These are phyloP conservation scores for Irpex sp. DNA, from an alignment of 1,284 basidiomycete species.

Conservation along the genomic window DNA sequence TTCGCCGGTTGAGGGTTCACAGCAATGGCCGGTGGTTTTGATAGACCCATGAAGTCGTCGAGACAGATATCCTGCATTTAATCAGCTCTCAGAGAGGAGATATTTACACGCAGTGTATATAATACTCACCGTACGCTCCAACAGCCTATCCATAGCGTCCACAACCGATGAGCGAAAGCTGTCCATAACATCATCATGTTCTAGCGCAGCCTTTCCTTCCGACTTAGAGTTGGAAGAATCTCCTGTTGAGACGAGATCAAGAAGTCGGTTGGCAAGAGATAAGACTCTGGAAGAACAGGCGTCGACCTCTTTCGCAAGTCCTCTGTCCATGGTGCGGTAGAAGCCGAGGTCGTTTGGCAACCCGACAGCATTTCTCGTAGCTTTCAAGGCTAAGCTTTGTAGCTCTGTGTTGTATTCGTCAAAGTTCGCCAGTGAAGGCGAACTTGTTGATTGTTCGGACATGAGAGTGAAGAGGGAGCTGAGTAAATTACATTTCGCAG, in stretches of 20 bases:
- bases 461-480: neutral
- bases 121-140: constrained; percentile 78
- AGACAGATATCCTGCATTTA: constrained; percentile 70
- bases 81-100: neutral
- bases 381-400: constrained; percentile 55
- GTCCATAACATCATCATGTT: constrained; percentile 74
- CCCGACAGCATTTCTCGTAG: constrained; percentile 54
- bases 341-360: constrained; percentile 75
- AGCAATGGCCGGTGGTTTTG: constrained; percentile 61
- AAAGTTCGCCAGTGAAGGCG: constrained; percentile 24
- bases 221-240: constrained; percentile 27
- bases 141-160: constrained; percentile 79
- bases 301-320: constrained; percentile 66
- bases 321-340: constrained; percentile 79
- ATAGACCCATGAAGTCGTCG: constrained; percentile 74
- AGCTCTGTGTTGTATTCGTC: constrained; percentile 43
- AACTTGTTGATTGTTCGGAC: neutral
- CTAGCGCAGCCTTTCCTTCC: constrained; percentile 49
- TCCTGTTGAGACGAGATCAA: constrained; percentile 48
- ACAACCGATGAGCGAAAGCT: constrained; percentile 77
- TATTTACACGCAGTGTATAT: neutral
- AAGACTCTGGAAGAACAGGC: constrained; percentile 58
- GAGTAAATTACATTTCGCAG: neutral
- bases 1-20: constrained; percentile 38
- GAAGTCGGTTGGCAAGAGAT: constrained; percentile 58